Evolutionary conservation across 768 basidiomycete genomes (phyloP), one percentile per base, ranked within the genome.

Genomic region (Cantharellus cinnabarinus): DNA sequence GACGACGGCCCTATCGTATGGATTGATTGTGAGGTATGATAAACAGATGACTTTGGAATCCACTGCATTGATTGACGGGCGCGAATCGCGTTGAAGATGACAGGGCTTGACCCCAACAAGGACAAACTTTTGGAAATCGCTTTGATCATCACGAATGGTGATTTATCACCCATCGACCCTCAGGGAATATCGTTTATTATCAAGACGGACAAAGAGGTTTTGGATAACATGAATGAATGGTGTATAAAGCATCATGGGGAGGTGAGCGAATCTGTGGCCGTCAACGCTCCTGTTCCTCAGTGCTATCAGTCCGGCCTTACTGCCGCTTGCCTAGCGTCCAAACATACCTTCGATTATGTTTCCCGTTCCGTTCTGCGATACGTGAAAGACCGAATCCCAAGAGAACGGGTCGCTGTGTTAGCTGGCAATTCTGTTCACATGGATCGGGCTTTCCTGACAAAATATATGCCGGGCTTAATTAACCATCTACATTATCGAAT

Each of bases 341-440:
- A 79, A 0, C 72, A 85, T 65, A 72, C 79, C 2, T 77, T 72
- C 51, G 77, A 79, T 35, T 71, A 72, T 14, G 89, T 90, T 2
- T 70, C 77, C 5, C 65, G 74, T 29, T 68, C 74, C 20, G 81
- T 93, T 2, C 70, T 89, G 20, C 71, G 72, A 2, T 95, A 97
- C 67, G 79, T 97, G 67, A 80, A 85, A 70, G 79, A 76, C 66
- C 89, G 90, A 88, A 73, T 95, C 41, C 90, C 91, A 7, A 68
- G 75, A 14, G 72, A 73, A 60, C 71, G 75, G 42, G 72, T 70
- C 3, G 88, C 77, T 2, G 75, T 88, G 4, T 76, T 90, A n/a
- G 88, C 91, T 3, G 91, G 91, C 10, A 93, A 77, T 66, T 85
- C 87, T 5, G 85, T 94, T 2, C 88, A 95, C 66, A 79, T 79